Conservation (phyloP, 495 filamentous ascomycete species). For the Aspergillus coremiiformis region DNA sequence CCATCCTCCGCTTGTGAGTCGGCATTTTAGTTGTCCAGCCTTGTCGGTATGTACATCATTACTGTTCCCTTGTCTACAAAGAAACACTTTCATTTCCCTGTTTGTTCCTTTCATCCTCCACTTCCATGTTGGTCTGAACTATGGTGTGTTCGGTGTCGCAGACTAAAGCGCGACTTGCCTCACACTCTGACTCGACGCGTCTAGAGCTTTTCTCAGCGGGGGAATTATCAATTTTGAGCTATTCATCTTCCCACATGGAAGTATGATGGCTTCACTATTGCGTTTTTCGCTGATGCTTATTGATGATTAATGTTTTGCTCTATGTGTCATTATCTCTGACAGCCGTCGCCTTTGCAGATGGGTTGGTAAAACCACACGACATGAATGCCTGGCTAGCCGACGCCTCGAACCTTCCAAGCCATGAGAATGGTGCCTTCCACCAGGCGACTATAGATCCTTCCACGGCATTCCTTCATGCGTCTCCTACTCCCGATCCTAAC, state of each 20-base stretch:
- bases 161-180: conserved; percentile 20
- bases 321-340: conserved; percentile 19
- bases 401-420: conserved; percentile 59
- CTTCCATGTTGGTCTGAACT: not conserved
- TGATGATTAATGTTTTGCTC: conserved; percentile 9
- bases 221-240: not conserved
- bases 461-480: conserved; percentile 44
- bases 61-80: conserved; percentile 3
- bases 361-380: conserved; percentile 50
- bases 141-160: conserved; percentile 16
- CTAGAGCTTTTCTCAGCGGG: conserved; percentile 11
- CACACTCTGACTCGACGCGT: conserved; percentile 31
- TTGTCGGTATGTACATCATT: conserved; percentile 42
- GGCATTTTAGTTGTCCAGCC: conserved; percentile 42
- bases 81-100: conserved; percentile 1
- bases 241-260: not conserved
- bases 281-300: conserved; percentile 6
- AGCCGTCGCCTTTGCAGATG: conserved; percentile 41
- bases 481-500: conserved; percentile 51
- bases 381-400: conserved; percentile 85
- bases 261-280: conserved; percentile 5
- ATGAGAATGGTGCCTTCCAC: conserved; percentile 73
- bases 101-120: not conserved
- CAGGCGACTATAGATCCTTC: conserved; percentile 49
- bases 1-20: conserved; percentile 38